Evolutionary conservation across 441 rosid genomes (phyloP).

Genomic region (Croton setiger): DNA sequence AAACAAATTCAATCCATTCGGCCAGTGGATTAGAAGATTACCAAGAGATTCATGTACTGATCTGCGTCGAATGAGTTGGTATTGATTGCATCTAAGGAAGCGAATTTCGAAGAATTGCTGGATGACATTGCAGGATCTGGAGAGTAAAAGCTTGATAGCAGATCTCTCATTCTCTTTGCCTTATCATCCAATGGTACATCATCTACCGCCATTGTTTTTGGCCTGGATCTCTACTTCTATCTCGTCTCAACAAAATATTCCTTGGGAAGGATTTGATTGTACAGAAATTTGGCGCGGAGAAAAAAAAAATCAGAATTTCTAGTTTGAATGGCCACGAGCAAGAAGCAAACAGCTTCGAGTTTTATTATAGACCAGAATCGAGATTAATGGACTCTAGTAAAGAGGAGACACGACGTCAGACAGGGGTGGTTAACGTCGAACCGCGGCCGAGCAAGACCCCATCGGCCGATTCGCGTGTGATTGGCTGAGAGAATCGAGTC

Average conservation of each 20-base stretch:
- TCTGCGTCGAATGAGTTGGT: slow-evolving; percentile 76
- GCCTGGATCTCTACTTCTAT: slow-evolving; percentile 6
- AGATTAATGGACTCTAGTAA: neutral
- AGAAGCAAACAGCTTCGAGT: neutral
- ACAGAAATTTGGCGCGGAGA: neutral
- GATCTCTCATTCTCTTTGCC: slow-evolving; percentile 99
- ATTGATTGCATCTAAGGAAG: slow-evolving; percentile 73
- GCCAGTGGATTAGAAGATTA: slow-evolving; percentile 20
- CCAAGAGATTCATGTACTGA: slow-evolving; percentile 94
- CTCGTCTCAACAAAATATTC: neutral
- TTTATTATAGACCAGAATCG: neutral
- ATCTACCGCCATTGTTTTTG: slow-evolving; percentile 51
- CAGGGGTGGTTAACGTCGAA: neutral
- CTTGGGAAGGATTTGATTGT: neutral
- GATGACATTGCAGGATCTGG: slow-evolving; percentile 75
- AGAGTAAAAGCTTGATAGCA: slow-evolving; percentile 89
- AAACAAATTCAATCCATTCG: neutral
- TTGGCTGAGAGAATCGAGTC: neutral
- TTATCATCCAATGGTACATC: slow-evolving; percentile 84
- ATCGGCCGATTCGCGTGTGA: neutral
- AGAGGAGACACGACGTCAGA: too few species aligned
- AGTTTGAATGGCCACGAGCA: neutral
- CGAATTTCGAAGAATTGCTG: slow-evolving; percentile 37
- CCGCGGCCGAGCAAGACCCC: neutral
- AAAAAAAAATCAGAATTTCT: neutral